Evolutionary conservation across 176 grass and related monocot species (phyloP).

Genomic region (Musa beccarii): DNA sequence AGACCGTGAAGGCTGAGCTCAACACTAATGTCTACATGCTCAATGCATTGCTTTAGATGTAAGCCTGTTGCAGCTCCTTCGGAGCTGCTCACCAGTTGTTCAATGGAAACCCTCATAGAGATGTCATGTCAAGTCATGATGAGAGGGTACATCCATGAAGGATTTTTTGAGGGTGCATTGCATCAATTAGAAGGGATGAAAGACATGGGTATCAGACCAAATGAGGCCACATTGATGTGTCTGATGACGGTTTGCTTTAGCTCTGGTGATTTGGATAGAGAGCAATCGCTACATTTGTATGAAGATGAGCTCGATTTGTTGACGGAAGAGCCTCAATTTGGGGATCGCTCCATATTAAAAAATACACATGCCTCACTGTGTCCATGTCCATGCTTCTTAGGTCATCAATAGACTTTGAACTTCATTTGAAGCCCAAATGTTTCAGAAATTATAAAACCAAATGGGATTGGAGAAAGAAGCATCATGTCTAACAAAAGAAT

Average conservation of each 20-base stretch:
- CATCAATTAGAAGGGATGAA: slow-evolving; percentile 10
- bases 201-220: neutral
- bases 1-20: neutral
- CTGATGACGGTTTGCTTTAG: slow-evolving; percentile 1
- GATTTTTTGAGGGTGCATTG: neutral
- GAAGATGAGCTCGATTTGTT: neutral
- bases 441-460: too few species aligned
- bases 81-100: slow-evolving; percentile 1
- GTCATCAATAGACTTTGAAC: too few species aligned
- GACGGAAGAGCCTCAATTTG: slow-evolving; percentile 2
- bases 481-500: too few species aligned
- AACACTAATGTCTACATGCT: slow-evolving; percentile 10
- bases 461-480: too few species aligned
- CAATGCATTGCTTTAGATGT: slow-evolving; percentile 1
- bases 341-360: neutral
- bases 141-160: neutral
- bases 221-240: slow-evolving; percentile 7
- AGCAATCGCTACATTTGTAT: slow-evolving; percentile 3
- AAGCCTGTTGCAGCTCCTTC: neutral
- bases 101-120: slow-evolving; percentile 5
- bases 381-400: too few species aligned
- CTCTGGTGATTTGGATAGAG: slow-evolving; percentile 5
- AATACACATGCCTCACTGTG: too few species aligned
- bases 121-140: slow-evolving; percentile 14
- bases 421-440: too few species aligned